Percentiles rank a stretch among this genome's conserved stretches.
These are phyloP conservation scores for Hyaloscypha hepaticicola DNA, from an alignment of 495 filamentous ascomycete genomes.

Conservation along the genomic window DNA sequence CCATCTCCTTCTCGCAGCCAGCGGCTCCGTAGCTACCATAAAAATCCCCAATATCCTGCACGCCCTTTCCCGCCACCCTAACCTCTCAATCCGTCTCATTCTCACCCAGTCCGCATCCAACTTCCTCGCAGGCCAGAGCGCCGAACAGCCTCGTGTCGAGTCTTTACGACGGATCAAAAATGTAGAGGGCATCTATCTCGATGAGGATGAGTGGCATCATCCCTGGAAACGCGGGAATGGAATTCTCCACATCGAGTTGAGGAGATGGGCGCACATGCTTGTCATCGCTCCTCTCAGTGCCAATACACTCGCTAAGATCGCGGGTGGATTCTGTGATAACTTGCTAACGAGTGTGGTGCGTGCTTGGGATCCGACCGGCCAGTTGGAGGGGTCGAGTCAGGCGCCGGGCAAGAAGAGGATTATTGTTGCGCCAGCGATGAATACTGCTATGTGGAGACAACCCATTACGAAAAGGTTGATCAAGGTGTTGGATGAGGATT, in stretches of 20 bases:
- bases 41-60: constrained; percentile 75
- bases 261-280: constrained; percentile 77
- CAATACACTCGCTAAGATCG: constrained; percentile 80
- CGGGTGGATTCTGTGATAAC: constrained; percentile 63
- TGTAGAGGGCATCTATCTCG: constrained; percentile 71
- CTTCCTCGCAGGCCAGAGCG: constrained; percentile 68
- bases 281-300: constrained; percentile 78
- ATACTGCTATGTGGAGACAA: constrained; percentile 88
- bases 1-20: constrained; percentile 78
- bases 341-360: constrained; percentile 71
- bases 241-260: constrained; percentile 84
- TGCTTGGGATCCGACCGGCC: constrained; percentile 80
- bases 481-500: constrained; percentile 66
- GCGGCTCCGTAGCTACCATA: constrained; percentile 81
- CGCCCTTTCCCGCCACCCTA: constrained; percentile 51
- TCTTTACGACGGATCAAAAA: constrained; percentile 49
- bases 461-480: constrained; percentile 75
- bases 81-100: constrained; percentile 74
- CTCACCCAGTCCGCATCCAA: constrained; percentile 67
- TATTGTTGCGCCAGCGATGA: constrained; percentile 62
- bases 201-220: constrained; percentile 77
- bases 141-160: constrained; percentile 64
- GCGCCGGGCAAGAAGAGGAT: constrained; percentile 27
- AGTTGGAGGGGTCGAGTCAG: constrained; percentile 43
- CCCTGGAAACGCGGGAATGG: constrained; percentile 66